Base-by-base conservation (phyloP, 495 filamentous ascomycete genomes). In the Darksidea phi region DNA sequence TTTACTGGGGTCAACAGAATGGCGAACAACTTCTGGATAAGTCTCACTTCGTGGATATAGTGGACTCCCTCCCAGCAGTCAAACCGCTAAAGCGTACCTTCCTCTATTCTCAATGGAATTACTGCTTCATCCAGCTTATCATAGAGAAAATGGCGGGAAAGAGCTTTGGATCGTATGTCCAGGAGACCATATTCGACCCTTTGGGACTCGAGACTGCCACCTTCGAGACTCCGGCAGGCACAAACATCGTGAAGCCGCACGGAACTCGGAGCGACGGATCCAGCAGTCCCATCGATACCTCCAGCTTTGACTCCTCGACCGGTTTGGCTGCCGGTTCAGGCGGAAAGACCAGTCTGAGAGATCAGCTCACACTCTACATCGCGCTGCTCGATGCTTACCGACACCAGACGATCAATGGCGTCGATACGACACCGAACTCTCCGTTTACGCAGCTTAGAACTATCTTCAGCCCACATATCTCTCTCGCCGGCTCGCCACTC, bases 81-180 rank as follows among this genome's bases (percentile, higher is more conserved):
- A 43, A 43, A 8, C 59, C 43, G 1, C 51, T 63, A 23, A 42
- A 52, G 12, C 28, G 42, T 1, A 42, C 52, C 7, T 63, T 63
- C 46, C 13, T 57, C n/a, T 63, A 63, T 36, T 63, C 59, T 2
- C 42, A 57, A 20, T 63, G 53, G 59, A 57, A 57, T 52, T 56
- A 28, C n/a, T n/a, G 13, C 17, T n/a, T 63, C 6, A 2, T 63
- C 1, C 52, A 57, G 12, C 4, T 45, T 25, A 57, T 56, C 46
- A 34, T 63, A 2, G 59, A 63, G 32, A 57, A 11, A 1, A 28
- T 57, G 12, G 51, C 52, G 6, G 59, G 59, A 6, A 50, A 63
- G 43, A 1, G 20, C 0, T 57, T 63, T 26, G 59, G 53, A 12
- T 20, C 18, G 1, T 38, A 42, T 25, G 52, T 63, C 36, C 20